phyloP scores from a whole-genome alignment of 768 basidiomycete genomes.

The Crucibulum laeve region DNA sequence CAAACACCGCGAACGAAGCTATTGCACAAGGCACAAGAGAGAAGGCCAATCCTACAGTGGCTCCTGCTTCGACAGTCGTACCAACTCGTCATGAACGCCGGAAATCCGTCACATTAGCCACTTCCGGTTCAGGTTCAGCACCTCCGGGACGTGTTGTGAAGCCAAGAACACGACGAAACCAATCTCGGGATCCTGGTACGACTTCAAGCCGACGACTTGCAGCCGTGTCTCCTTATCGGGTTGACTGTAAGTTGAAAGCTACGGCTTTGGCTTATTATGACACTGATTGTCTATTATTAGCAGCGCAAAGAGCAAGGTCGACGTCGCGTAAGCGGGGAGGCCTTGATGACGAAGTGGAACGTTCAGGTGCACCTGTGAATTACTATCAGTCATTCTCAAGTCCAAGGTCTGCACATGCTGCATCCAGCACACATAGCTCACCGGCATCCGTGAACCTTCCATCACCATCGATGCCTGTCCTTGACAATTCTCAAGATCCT shows the following conservation, averaged over 20 bases:
- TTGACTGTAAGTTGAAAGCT: conserved; percentile 48
- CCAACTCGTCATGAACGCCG: conserved; percentile 45
- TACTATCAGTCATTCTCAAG: conserved; percentile 57
- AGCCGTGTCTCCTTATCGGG: conserved; percentile 60
- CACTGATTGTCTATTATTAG: conserved; percentile 19
- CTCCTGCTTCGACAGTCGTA: conserved; percentile 18
- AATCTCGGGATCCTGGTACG: conserved; percentile 53
- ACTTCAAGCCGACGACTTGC: conserved; percentile 48
- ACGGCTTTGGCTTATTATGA: conserved; percentile 3
- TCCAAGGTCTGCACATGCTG: conserved; percentile 37
- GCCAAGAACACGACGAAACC: conserved; percentile 48
- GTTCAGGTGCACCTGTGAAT: conserved; percentile 24
- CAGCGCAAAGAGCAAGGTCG: conserved; percentile 69
- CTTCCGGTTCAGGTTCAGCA: conserved; percentile 27
- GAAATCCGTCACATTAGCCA: conserved; percentile 49
- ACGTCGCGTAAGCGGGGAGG: conserved; percentile 70
- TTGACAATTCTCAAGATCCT: conserved; percentile 47
- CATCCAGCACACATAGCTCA: conserved; percentile 67
- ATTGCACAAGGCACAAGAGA: conserved; percentile 36
- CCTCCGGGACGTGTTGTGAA: conserved; percentile 40
- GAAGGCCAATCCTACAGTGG: conserved; percentile 15
- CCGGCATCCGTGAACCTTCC: conserved; percentile 70
- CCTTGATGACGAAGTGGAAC: conserved; percentile 58
- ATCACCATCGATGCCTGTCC: conserved; percentile 56
- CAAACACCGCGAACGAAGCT: conserved; percentile 66